Conservation (phyloP, 202 grass and related monocot genomes). For the Saccharum hybrid region DNA sequence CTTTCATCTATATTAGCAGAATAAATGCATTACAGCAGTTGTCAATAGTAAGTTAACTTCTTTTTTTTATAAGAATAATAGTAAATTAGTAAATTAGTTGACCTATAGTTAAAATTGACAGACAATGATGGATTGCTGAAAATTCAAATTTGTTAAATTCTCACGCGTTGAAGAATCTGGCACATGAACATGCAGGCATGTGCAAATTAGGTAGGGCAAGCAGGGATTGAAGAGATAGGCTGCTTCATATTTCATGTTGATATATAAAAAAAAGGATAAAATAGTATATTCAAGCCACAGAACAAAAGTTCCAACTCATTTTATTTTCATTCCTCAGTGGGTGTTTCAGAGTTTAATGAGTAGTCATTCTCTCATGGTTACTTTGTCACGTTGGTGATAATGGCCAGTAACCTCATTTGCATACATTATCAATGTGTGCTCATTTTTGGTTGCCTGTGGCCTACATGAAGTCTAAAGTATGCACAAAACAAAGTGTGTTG, state of each 20-base stretch:
- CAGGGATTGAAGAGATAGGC: slow-evolving; percentile 3
- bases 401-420: neutral
- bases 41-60: slow-evolving; percentile 8
- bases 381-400: slow-evolving; percentile 25
- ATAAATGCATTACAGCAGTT: slow-evolving; percentile 24
- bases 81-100: neutral
- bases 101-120: slow-evolving; percentile 19
- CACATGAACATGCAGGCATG: neutral
- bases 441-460: slow-evolving; percentile 12
- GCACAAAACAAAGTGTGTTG: neutral
- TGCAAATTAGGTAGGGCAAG: neutral
- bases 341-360: neutral
- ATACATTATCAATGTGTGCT: slow-evolving; percentile 1
- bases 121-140: neutral
- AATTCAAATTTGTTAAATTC: slow-evolving; percentile 5
- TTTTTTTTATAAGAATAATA: neutral
- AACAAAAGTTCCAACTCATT: slow-evolving; percentile 23
- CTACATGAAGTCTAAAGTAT: neutral
- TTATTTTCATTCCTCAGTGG: neutral
- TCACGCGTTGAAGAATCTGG: neutral
- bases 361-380: slow-evolving; percentile 8
- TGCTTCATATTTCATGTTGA: slow-evolving; percentile 23
- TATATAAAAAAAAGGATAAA: neutral
- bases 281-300: neutral
- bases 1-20: slow-evolving; percentile 21